phyloP scores from a whole-genome alignment of 78 protist species.

The Guillardia theta region DNA sequence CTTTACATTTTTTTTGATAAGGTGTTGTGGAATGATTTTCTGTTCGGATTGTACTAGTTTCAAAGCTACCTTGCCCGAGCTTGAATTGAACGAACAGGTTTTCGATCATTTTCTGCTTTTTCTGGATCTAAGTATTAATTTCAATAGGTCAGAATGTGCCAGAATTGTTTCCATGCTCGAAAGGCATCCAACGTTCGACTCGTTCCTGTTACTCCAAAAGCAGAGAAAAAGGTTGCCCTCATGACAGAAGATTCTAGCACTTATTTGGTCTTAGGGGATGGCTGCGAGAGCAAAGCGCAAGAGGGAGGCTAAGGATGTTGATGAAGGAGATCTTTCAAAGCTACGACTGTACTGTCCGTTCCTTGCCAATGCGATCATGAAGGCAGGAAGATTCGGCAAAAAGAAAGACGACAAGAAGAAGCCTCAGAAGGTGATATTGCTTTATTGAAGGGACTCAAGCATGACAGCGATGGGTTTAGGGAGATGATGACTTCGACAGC shows the following conservation, averaged over 20 bases:
- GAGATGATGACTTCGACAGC: background rate
- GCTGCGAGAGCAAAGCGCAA: background rate
- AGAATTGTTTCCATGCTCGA: constrained; percentile 6
- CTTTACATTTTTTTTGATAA: no score
- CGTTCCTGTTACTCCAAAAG: background rate
- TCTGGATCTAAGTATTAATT: background rate
- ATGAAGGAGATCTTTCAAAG: background rate
- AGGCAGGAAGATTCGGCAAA: background rate
- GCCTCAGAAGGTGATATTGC: background rate
- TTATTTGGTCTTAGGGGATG: background rate
- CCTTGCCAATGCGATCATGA: background rate
- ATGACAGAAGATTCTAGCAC: no score
- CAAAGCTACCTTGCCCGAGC: background rate
- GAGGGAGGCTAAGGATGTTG: background rate
- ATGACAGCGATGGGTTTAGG: no score
- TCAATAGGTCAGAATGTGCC: background rate
- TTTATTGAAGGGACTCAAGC: no score
- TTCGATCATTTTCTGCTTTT: background rate
- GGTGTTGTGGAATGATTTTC: background rate
- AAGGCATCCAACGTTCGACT: background rate
- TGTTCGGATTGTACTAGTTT: background rate
- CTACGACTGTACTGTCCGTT: background rate
- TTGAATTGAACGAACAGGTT: background rate
- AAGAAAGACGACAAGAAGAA: background rate
- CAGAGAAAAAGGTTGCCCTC: constrained; percentile 10